Conservation (phyloP, 331 rosid genomes). For the Phaseolus coccineus region DNA sequence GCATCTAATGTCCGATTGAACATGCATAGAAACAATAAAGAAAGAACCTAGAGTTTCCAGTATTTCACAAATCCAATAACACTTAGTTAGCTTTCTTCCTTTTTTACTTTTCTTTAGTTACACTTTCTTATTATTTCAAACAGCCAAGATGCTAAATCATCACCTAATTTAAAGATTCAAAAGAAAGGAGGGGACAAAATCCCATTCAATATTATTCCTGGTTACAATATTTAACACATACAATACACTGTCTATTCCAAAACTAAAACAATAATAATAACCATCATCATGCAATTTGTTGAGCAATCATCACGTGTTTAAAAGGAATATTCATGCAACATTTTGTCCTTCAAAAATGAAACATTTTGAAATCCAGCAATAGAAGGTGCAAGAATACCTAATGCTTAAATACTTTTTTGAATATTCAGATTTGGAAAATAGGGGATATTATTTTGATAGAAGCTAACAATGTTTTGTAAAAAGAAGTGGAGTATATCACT, state of each 20-base stretch:
- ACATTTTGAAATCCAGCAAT: slow-evolving; percentile 12
- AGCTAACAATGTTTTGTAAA: slow-evolving; percentile 16
- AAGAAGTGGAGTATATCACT: slow-evolving; percentile 2
- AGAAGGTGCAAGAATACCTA: slow-evolving; percentile 27
- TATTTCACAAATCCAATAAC: neutral
- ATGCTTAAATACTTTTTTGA: slow-evolving; percentile 16
- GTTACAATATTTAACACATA: slow-evolving; percentile 25
- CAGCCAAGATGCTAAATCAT: slow-evolving; percentile 33
- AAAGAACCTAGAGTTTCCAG: slow-evolving; percentile 34
- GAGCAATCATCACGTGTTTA: slow-evolving; percentile 9
- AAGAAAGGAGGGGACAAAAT: slow-evolving; percentile 8
- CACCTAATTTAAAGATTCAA: slow-evolving; percentile 6
- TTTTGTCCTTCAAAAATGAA: neutral
- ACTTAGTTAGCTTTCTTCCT: slow-evolving; percentile 25
- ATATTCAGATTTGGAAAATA: slow-evolving; percentile 16
- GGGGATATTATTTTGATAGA: slow-evolving; percentile 1
- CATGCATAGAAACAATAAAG: slow-evolving; percentile 27
- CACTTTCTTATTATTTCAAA: slow-evolving; percentile 21
- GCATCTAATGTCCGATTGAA: slow-evolving; percentile 34
- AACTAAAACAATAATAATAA: slow-evolving; percentile 21
- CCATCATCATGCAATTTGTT: slow-evolving; percentile 22
- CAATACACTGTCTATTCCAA: slow-evolving; percentile 25
- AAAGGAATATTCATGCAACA: neutral
- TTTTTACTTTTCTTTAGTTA: slow-evolving; percentile 9
- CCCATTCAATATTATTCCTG: slow-evolving; percentile 16